Conservation (phyloP, 495 filamentous ascomycete genomes). For the Thozetella sp. region DNA sequence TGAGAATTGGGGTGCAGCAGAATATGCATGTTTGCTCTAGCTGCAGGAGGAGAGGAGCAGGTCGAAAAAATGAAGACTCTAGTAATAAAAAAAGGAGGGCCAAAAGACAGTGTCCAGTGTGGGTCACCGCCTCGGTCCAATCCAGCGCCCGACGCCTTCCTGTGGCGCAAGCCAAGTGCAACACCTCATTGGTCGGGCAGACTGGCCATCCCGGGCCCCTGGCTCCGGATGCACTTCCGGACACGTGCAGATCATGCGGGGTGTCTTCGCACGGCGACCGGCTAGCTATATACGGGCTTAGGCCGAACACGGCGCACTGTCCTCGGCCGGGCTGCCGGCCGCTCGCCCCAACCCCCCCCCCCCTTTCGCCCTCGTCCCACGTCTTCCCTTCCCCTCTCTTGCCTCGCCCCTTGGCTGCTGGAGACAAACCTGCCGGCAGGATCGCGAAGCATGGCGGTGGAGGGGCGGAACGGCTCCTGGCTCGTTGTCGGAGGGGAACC, state of each 20-base stretch:
- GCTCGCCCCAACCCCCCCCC: background rate
- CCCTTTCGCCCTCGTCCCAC: background rate
- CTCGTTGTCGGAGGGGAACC: background rate
- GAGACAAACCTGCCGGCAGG: background rate
- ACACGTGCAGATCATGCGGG: conserved; percentile 24
- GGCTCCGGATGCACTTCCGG: conserved; percentile 16
- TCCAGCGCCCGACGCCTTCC: background rate
- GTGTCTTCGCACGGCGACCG: conserved; percentile 10
- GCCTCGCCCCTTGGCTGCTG: background rate
- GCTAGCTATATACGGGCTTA: background rate
- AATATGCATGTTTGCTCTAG: background rate
- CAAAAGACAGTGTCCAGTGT: too few species aligned
- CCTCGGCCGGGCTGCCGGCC: too few species aligned
- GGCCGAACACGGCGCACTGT: too few species aligned
- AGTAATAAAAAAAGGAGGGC: too few species aligned
- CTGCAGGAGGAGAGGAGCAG: too few species aligned
- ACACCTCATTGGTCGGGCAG: background rate
- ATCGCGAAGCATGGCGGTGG: background rate
- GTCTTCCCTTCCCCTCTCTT: background rate
- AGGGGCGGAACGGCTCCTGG: background rate
- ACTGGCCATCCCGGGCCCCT: conserved; percentile 7
- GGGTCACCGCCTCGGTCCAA: background rate
- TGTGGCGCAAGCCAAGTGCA: too few species aligned
- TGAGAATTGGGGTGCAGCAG: background rate
- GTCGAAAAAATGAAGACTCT: too few species aligned